Evolutionary conservation across 2,329 filamentous ascomycete species (phyloP), one percentile per base, ranked within the genome.

Genomic region (Pseudopyrenochaeta lycopersici): DNA sequence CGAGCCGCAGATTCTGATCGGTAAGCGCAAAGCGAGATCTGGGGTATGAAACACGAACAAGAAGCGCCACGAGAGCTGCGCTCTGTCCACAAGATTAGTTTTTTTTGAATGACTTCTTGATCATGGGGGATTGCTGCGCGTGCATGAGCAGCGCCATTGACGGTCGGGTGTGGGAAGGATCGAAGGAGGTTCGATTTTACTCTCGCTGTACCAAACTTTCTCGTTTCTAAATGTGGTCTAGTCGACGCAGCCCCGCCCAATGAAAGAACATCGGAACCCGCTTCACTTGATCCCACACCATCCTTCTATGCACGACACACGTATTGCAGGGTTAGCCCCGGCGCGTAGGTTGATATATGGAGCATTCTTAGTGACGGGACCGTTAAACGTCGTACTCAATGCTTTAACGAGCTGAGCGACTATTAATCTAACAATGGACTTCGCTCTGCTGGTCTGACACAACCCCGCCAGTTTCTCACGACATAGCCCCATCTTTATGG

Each of bases 271-370:
- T 18, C 44, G 49, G 49, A 52, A n/a, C 30, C 20, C 7, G 9
- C 21, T n/a, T 15, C 45, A 31, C 47, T 14, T 14, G 17, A 20
- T 4, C 17, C 35, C 44, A 39, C 41, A 44, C 33, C 29, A 50
- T 52, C 39, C 43, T 49, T 48, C 33, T 27, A 60, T 62, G 58
- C 58, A 62, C 51, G 51, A 57, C 56, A 56, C 58, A 56, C 29
- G 40, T 44, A 43, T 49, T 53, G 44, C 46, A 56, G 43, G 40
- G 29, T 47, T 56, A 53, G 58, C 40, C 44, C 50, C 56, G 39
- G 48, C 56, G 48, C 36, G 38, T 56, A 45, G 12, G 30, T 40
- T 44, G 49, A 44, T 27, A 39, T 53, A 50, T 49, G 39, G 41
- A 44, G 38, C 32, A 29, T 20, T 32, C 35, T 17, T 41, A n/a